Conservation (phyloP, 768 basidiomycete genomes). For the Trametes villosa region DNA sequence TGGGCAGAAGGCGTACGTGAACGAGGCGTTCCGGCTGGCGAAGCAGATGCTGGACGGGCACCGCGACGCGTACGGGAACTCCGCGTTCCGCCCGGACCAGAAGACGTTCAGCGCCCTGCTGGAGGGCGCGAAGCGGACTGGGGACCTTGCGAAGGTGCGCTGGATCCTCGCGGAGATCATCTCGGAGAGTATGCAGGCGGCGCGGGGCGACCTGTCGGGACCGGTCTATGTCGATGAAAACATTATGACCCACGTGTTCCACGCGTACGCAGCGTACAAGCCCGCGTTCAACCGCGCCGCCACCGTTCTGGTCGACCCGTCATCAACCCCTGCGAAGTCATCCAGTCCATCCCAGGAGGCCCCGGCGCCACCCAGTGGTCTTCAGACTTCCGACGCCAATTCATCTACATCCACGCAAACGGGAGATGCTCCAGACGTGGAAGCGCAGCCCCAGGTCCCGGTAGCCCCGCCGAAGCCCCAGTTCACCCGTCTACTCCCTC, state of each 20-base stretch:
- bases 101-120: constrained; percentile 83
- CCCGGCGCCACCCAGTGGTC: neutral
- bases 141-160: constrained; percentile 79
- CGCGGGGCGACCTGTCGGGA: constrained; percentile 25
- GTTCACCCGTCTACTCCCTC: constrained; percentile 56
- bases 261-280: constrained; percentile 82
- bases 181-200: constrained; percentile 37
- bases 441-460: neutral
- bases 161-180: constrained; percentile 93
- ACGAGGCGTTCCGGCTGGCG: constrained; percentile 83
- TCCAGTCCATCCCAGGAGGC: neutral
- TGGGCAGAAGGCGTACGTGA: constrained; percentile 64
- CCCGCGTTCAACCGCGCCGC: constrained; percentile 65
- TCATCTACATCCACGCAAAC: neutral
- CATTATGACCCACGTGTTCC: constrained; percentile 83
- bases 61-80: constrained; percentile 63
- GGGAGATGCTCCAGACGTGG: neutral
- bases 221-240: constrained; percentile 59
- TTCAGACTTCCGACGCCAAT: constrained; percentile 5
- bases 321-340: neutral
- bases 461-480: neutral
- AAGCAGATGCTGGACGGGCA: constrained; percentile 85
- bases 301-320: constrained; percentile 46
- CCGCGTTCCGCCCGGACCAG: constrained; percentile 61
- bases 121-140: constrained; percentile 85